Evolutionary conservation across 1,139 yeast genomes (phyloP).

Genomic region (Blastobotrys niveus): DNA sequence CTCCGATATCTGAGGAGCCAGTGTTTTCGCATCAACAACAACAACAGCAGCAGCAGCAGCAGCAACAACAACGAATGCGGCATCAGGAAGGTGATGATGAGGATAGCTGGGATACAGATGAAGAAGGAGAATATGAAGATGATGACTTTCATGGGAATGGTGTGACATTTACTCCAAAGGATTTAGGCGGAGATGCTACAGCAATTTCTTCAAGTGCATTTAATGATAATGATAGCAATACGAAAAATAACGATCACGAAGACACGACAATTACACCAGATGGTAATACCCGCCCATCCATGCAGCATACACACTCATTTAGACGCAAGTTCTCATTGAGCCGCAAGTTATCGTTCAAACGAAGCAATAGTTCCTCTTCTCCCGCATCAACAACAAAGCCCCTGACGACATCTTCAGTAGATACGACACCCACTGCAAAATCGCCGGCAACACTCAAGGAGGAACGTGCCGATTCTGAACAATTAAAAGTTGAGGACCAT

Average conservation of each 20-base stretch:
- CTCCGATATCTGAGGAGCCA: slow-evolving; percentile 14
- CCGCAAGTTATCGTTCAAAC: slow-evolving; percentile 17
- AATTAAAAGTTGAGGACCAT: too few species aligned
- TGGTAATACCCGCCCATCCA: slow-evolving; percentile 9
- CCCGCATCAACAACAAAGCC: not conserved
- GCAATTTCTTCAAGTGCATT: not conserved
- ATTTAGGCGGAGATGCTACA: too few species aligned
- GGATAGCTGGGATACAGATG: slow-evolving; percentile 16
- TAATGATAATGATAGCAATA: not conserved
- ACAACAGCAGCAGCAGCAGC: not conserved
- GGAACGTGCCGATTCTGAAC: too few species aligned
- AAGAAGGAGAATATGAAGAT: slow-evolving; percentile 13
- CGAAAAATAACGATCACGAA: not conserved
- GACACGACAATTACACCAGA: not conserved
- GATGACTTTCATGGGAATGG: too few species aligned
- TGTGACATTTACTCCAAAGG: too few species aligned
- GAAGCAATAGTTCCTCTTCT: slow-evolving; percentile 12
- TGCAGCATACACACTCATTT: slow-evolving; percentile 14
- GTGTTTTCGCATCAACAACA: slow-evolving; percentile 3
- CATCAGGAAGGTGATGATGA: slow-evolving; percentile 8
- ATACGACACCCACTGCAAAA: not conserved
- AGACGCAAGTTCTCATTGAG: slow-evolving; percentile 18
- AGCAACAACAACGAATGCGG: not conserved
- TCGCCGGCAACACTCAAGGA: too few species aligned
- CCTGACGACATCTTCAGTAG: too few species aligned